Evolutionary conservation across 1,284 basidiomycete genomes (phyloP).

Genomic region (Ceratobasidium sp.): DNA sequence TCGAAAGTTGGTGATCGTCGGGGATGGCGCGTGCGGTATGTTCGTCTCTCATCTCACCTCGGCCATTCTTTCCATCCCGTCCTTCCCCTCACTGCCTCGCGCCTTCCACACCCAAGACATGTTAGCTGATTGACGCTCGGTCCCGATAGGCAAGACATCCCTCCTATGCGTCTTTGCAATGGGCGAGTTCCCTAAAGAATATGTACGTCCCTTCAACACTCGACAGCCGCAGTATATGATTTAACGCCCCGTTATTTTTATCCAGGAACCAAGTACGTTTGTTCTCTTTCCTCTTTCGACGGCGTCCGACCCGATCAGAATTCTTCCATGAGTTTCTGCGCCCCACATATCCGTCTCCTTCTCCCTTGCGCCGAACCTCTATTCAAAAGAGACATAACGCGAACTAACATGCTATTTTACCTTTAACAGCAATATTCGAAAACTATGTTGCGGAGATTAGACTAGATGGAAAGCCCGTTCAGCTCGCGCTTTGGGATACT

Average conservation of each 20-base stretch:
- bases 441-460: slow-evolving; percentile 99
- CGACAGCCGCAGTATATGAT: no score
- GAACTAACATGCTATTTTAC: no score
- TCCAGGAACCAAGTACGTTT: slow-evolving; percentile 70
- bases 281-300: slow-evolving; percentile 19
- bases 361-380: slow-evolving; percentile 22
- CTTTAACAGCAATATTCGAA: slow-evolving; percentile 94
- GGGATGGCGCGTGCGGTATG: slow-evolving; percentile 88
- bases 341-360: background rate
- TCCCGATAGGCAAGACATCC: slow-evolving; percentile 66
- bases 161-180: slow-evolving; percentile 91
- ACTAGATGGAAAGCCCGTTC: slow-evolving; percentile 96
- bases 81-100: background rate
- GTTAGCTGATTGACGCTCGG: background rate
- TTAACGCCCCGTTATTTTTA: slow-evolving; percentile 45
- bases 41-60: slow-evolving; percentile 9
- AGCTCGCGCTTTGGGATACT: slow-evolving; percentile 97
- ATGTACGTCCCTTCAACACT: slow-evolving; percentile 75
- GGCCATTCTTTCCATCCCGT: background rate
- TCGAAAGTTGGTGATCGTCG: slow-evolving; percentile 93
- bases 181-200: slow-evolving; percentile 97
- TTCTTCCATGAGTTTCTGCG: slow-evolving; percentile 39
- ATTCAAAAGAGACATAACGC: no score
- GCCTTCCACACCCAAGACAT: background rate
- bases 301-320: slow-evolving; percentile 4